Base-by-base conservation (phyloP, 805 yeast species). In the Ogataea parapolymorpha region DNA sequence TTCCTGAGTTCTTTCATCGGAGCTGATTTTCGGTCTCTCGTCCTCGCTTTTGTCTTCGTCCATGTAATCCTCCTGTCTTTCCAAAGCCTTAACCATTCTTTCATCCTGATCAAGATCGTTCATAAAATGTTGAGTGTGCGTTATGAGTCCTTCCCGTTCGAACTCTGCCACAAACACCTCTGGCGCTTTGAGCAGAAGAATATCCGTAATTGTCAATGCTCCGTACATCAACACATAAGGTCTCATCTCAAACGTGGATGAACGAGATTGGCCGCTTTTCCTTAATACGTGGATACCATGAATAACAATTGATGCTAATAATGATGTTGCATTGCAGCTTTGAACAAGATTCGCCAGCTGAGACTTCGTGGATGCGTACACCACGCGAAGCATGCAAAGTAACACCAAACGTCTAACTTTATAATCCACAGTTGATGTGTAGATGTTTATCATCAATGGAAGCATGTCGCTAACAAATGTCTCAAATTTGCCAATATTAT, bases 101-200 rank as follows among this genome's bases (percentile, higher is more conserved):
- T 32, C 44, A 32, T 54, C 57, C 6, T 27, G 35, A 16, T 42
- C 44, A 29, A 58, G 42, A 7, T 53, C 48, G 18, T 60, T 62
- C 8, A 64, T 39, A 3, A 78, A 59, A 0, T 53, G 44, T 1
- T 62, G 49, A 8, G 74, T 66, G 54, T 82, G 86, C 13, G 71
- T 61, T 4, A 82, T 56, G n/a, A 84, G 60, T 0, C 96, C 96
- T 53, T 87, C 95, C 41, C 85, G 72, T 51, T 76, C 82, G 46
- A 87, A 76, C 7, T 67, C 70, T 0, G 58, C 52, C 5, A 79
- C 53, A 41, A 75, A 80, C 1, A 59, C 44, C 1, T 61, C 63
- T 0, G 81, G 72, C 13, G 72, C 62, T 32, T 71, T 68, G 5
- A 59, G 58, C 0, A 78, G 61, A 36, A 85, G 56, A 2, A 59